These are phyloP conservation scores for Leccinellum albellum DNA, from an alignment of 768 basidiomycete genomes.

Conservation along the genomic window DNA sequence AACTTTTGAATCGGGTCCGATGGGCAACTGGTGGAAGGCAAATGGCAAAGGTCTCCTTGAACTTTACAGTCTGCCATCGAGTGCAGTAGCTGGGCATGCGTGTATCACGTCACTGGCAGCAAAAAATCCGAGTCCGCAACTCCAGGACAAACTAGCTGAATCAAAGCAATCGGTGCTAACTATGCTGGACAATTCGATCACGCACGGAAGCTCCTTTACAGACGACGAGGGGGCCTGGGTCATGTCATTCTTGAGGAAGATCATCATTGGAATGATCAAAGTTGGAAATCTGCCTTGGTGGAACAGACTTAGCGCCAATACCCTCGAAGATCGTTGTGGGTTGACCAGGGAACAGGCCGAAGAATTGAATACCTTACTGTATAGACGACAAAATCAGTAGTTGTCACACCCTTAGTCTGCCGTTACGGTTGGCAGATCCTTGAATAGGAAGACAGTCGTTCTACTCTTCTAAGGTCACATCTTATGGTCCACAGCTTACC, in stretches of 20 bases:
- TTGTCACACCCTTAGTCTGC: too few relatives aligned
- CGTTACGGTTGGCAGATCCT: too few relatives aligned
- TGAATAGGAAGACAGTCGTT: too few relatives aligned
- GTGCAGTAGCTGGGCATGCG: constrained; percentile 22
- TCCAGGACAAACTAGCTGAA: constrained; percentile 1
- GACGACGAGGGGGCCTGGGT: constrained; percentile 16
- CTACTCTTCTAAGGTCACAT: too few relatives aligned
- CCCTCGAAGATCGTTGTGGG: constrained; percentile 12
- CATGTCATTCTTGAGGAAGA: constrained; percentile 21
- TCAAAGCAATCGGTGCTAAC: constrained; percentile 15
- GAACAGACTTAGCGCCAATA: constrained; percentile 7
- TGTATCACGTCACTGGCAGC: constrained; percentile 26
- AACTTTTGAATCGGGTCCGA: constrained; percentile 1
- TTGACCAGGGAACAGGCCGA: constrained; percentile 6
- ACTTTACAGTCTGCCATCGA: constrained; percentile 3
- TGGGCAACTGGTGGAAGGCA: constrained; percentile 32
- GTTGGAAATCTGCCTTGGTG: not conserved
- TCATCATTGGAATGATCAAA: constrained; percentile 11
- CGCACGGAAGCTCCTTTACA: constrained; percentile 12
- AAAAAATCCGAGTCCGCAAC: not conserved
- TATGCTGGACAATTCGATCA: constrained; percentile 23
- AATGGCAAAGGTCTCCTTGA: constrained; percentile 15
- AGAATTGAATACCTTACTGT: constrained; percentile 1
- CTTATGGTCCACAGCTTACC: too few relatives aligned
- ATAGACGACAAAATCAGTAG: not conserved